Evolutionary conservation across 2,329 filamentous ascomycete species (phyloP), one percentile per base, ranked within the genome.

Genomic region (Talaromyces sp.): DNA sequence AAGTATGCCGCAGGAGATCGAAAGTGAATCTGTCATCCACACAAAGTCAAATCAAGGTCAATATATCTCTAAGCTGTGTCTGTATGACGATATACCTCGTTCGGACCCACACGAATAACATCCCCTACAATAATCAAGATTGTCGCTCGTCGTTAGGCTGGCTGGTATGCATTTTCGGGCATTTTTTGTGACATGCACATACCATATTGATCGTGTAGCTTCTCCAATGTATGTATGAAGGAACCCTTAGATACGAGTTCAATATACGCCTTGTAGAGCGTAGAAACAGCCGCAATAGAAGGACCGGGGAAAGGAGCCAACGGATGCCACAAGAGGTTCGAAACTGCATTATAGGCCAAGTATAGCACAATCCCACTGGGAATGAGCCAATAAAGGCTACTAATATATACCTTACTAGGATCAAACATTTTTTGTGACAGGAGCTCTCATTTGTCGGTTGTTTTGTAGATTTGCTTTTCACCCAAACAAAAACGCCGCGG

Each of bases 291-390:
- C 31, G 73, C 73, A 47, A 73, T 68, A 17, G 68, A 64, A 7
- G 72, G 70, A 27, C 73, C 72, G 8, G 73, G 73, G 41, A 73
- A 73, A 19, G 67, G 62, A 17, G 70, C 65, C 22, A 75, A 69
- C 2, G 72, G 73, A 65, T 73, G 71, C 64, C 43, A 66, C 43
- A 63, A 37, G 50, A 62, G 33, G 27, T 62, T 58, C 19, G 43
- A 52, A 5, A 62, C 4, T 13, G 43, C 10, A 17, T 47, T 1
- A 52, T 65, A 65, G 17, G 58, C 15, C 22, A 41, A 57, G 25
- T 56, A 66, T 8, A 41, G 11, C 5, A 35, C 41, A 43, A 43
- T 45, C 41, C 39, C 64, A 35, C 33, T 35, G 50, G 15, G 39
- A 19, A 49, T 8, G 27, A 65, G 33, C 63, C 62, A 60, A 6